Conservation (phyloP, 352 stramenopile genomes). For the Pythium chondricola region DNA sequence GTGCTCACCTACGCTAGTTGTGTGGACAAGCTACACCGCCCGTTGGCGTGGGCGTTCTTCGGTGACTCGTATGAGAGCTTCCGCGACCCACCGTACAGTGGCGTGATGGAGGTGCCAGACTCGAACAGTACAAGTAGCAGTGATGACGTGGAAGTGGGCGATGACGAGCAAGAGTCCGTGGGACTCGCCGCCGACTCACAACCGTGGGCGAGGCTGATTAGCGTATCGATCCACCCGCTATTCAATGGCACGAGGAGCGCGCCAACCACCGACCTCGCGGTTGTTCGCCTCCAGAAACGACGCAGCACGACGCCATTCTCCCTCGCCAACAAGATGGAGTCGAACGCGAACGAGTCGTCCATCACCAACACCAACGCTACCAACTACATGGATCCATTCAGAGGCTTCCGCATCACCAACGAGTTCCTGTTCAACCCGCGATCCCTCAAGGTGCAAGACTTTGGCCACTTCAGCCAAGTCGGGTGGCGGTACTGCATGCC, state of each 20-base stretch:
- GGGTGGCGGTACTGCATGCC: slow-evolving; percentile 17
- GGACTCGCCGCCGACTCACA: no score
- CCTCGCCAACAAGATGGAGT: slow-evolving; percentile 14
- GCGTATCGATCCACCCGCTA: slow-evolving; percentile 19
- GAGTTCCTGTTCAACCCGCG: slow-evolving; percentile 7
- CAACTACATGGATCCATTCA: slow-evolving; percentile 5
- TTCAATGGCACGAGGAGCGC: slow-evolving; percentile 5
- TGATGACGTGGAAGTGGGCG: no score
- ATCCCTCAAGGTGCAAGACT: slow-evolving; percentile 1
- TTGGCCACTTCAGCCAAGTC: slow-evolving; percentile 15
- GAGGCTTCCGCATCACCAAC: slow-evolving; percentile 12
- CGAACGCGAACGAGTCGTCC: no score
- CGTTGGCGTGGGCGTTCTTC: slow-evolving; percentile 26
- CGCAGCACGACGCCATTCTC: slow-evolving; percentile 17
- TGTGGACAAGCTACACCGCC: not conserved
- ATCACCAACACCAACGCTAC: no score
- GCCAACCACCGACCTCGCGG: slow-evolving; percentile 16
- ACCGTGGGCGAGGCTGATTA: no score
- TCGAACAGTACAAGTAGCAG: no score
- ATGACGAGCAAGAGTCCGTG: no score
- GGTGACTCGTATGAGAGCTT: slow-evolving; percentile 8
- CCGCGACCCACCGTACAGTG: not conserved
- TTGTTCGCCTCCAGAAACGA: slow-evolving; percentile 12
- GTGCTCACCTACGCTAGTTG: slow-evolving; percentile 29
- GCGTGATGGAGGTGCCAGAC: no score